These are phyloP conservation scores for Diatrype stigma DNA, from an alignment of 2,329 filamentous ascomycete genomes.

Conservation along the genomic window DNA sequence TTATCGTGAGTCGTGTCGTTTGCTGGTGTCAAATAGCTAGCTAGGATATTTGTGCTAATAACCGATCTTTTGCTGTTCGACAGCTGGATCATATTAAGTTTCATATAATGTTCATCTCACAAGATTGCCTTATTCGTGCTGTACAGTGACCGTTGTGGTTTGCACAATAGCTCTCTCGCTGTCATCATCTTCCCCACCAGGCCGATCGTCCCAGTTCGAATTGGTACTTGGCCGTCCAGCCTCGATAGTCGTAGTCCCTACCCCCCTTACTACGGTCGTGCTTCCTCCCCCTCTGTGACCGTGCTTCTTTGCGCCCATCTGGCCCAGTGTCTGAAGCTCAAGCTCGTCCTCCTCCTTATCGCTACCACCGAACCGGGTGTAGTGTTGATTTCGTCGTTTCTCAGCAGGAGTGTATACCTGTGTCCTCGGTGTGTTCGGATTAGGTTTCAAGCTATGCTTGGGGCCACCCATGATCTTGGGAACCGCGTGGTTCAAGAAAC, in stretches of 20 bases:
- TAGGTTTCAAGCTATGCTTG: background rate
- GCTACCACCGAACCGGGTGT: constrained; percentile 1
- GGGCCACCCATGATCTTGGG: constrained; percentile 7
- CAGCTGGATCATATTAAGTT: too few relatives aligned
- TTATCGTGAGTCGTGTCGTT: too few relatives aligned
- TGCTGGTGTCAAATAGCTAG: too few relatives aligned
- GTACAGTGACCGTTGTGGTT: constrained; percentile 5
- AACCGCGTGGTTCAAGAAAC: constrained; percentile 20
- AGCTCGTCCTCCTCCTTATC: background rate
- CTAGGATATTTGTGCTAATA: too few relatives aligned
- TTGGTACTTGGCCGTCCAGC: background rate
- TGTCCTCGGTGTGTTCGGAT: background rate
- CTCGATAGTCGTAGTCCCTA: background rate
- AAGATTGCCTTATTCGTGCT: background rate
- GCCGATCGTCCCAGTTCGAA: constrained; percentile 1
- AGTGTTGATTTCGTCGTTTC: background rate
- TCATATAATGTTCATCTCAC: too few relatives aligned
- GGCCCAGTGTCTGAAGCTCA: background rate
- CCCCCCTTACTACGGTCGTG: background rate
- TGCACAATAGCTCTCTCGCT: constrained; percentile 3
- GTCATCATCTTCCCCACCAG: background rate
- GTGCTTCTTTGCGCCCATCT: background rate
- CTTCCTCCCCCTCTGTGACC: background rate
- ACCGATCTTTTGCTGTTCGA: too few relatives aligned
- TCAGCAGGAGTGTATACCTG: background rate